A percentile compares a stretch with the other conserved stretches of the same genome.
Conservation (phyloP, 2,329 filamentous ascomycete genomes). For the Neocucurbitaria cava region DNA sequence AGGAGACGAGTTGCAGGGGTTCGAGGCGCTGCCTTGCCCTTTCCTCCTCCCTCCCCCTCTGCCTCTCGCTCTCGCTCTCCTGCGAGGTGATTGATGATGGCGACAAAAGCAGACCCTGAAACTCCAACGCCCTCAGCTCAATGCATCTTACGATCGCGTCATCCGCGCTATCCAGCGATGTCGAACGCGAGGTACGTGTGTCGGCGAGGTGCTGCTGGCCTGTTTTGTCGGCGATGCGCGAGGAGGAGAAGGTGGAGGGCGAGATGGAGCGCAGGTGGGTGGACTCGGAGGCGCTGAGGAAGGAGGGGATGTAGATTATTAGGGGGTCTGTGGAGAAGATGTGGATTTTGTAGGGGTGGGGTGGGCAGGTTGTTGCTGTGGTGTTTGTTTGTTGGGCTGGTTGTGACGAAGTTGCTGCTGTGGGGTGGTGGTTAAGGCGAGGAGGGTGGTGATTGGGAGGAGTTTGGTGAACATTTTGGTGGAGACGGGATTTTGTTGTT, state of each 20-base stretch:
- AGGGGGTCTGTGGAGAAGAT: constrained; percentile 62
- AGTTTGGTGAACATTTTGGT: not conserved
- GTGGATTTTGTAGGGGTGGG: constrained; percentile 51
- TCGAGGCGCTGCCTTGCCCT: too few relatives aligned
- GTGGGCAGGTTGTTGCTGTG: constrained; percentile 38
- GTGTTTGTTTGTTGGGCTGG: constrained; percentile 5
- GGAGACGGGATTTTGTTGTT: too few relatives aligned
- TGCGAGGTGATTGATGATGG: constrained; percentile 47
- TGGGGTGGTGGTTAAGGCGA: not conserved
- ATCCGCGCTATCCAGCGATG: constrained; percentile 22
- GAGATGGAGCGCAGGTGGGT: constrained; percentile 59
- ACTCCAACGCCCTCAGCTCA: constrained; percentile 61
- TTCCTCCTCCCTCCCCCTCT: too few relatives aligned
- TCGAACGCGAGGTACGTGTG: constrained; percentile 29
- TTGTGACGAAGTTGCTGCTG: too few relatives aligned
- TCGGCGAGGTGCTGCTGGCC: constrained; percentile 31
- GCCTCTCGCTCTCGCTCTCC: too few relatives aligned
- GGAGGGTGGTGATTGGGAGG: constrained; percentile 5
- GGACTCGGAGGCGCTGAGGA: constrained; percentile 58
- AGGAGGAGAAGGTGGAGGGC: constrained; percentile 42
- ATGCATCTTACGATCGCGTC: constrained; percentile 61
- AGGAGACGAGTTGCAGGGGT: constrained; percentile 54
- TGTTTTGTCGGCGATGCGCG: constrained; percentile 25
- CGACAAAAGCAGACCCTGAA: constrained; percentile 69
- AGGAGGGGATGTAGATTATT: constrained; percentile 63